A percentile compares a stretch with the other conserved stretches of the same genome.
Conservation (phyloP, 495 filamentous ascomycete species). For the Filosporella fistucella region DNA sequence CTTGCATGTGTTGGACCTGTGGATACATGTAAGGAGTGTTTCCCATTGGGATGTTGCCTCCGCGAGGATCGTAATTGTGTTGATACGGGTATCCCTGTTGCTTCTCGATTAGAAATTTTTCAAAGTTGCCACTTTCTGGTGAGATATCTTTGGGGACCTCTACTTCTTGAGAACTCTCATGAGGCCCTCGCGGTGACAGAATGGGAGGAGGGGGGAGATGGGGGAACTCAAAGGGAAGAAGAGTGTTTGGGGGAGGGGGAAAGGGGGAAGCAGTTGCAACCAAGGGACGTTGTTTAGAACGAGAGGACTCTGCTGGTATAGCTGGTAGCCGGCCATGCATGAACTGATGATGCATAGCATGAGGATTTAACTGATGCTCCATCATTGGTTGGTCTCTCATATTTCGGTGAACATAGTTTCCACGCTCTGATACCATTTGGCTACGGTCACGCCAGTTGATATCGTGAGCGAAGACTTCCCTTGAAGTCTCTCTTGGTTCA, state of each 20-base stretch:
- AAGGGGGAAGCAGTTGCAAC: background rate
- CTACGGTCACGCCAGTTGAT: slow-evolving; percentile 21
- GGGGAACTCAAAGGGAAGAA: slow-evolving; percentile 11
- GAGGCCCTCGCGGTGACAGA: slow-evolving; percentile 3
- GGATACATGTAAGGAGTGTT: slow-evolving; percentile 38
- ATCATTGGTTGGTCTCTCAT: slow-evolving; percentile 5
- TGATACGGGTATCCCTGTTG: slow-evolving; percentile 41
- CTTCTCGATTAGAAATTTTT: slow-evolving; percentile 69
- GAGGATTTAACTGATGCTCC: slow-evolving; percentile 1
- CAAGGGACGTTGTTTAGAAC: background rate
- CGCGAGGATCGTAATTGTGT: slow-evolving; percentile 15
- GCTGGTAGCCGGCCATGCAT: too few species aligned
- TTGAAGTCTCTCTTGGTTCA: slow-evolving; percentile 18
- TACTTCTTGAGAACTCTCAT: slow-evolving; percentile 20
- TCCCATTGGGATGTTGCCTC: slow-evolving; percentile 34
- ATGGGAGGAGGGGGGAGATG: slow-evolving; percentile 26
- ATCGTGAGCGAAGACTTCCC: slow-evolving; percentile 24
- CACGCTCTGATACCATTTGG: slow-evolving; percentile 14
- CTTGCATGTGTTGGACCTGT: slow-evolving; percentile 33
- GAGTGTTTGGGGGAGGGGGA: slow-evolving; percentile 16
- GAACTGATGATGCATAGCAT: too few species aligned
- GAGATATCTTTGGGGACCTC: too few species aligned
- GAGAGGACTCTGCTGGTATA: slow-evolving; percentile 7
- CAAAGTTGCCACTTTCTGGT: slow-evolving; percentile 65
- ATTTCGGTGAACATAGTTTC: slow-evolving; percentile 9